Percentiles rank a stretch among this genome's conserved stretches.
phyloP scores from a whole-genome alignment of 2,329 filamentous ascomycete genomes.

The Aspergillus sp. region DNA sequence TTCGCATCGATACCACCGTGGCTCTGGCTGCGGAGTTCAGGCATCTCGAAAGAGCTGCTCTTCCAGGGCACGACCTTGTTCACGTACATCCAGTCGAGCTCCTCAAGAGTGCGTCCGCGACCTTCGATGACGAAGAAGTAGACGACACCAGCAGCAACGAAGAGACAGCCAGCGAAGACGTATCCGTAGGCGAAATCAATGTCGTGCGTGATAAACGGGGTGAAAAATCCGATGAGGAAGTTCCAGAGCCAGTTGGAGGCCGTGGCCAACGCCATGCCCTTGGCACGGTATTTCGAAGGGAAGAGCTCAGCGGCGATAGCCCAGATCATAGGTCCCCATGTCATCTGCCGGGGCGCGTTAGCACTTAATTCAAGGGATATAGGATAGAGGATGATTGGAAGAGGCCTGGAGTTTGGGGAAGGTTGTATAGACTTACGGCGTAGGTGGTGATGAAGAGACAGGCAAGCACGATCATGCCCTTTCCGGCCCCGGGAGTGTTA shows the following conservation, averaged over 20 bases:
- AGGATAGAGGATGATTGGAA: no score
- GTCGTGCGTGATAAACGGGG: slow-evolving; percentile 69
- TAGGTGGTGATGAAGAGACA: slow-evolving; percentile 72
- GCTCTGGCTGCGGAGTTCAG: background rate
- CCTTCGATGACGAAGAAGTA: slow-evolving; percentile 78
- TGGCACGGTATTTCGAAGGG: slow-evolving; percentile 58
- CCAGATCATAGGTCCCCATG: slow-evolving; percentile 64
- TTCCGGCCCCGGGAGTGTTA: slow-evolving; percentile 52
- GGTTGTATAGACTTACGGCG: slow-evolving; percentile 41
- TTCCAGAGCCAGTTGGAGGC: slow-evolving; percentile 75
- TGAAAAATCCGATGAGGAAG: slow-evolving; percentile 73
- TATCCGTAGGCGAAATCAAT: slow-evolving; percentile 76
- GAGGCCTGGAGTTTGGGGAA: no score
- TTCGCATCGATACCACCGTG: background rate
- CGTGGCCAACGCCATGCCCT: slow-evolving; percentile 77
- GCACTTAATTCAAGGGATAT: no score
- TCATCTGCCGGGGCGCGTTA: slow-evolving; percentile 26
- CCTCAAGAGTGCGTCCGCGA: slow-evolving; percentile 68
- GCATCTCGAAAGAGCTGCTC: slow-evolving; percentile 51
- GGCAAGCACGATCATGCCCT: slow-evolving; percentile 69
- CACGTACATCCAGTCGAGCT: slow-evolving; percentile 74
- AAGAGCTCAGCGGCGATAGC: slow-evolving; percentile 46
- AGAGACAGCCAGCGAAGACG: slow-evolving; percentile 71
- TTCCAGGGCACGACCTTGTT: slow-evolving; percentile 60
- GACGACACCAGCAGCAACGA: slow-evolving; percentile 59